Evolutionary conservation across 805 yeast species (phyloP), one percentile per base, ranked within the genome.

Genomic region (Crinitomyces ghanaensis): DNA sequence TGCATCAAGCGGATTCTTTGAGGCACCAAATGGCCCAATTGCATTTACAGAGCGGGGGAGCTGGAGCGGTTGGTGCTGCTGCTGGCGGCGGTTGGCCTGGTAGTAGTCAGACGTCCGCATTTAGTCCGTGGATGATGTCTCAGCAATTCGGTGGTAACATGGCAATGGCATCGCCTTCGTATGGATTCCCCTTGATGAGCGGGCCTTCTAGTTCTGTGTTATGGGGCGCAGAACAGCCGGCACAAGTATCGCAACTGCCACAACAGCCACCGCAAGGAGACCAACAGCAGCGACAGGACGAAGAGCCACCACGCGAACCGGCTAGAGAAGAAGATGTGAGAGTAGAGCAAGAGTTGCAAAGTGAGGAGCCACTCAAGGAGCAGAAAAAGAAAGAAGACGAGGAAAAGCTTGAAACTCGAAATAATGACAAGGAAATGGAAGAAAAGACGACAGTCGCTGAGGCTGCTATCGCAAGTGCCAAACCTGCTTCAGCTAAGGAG

Each of bases 151-250:
- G n/a, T n/a, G n/a, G n/a, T n/a, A n/a, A n/a, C n/a, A n/a, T 7
- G 13, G 27, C 27, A 14, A 59, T 46, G 3, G 50, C 45, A 20
- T 62, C 54, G n/a, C 50, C 57, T 8, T 12, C 17, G 14, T 31
- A 31, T 5, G 7, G 31, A 20, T 28, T 18, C 17, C 31, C n/a
- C 13, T 4, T 5, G 22, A 8, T 14, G 21, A 11, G 12, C n/a
- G n/a, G n/a, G n/a, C n/a, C n/a, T n/a, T n/a, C n/a, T n/a, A n/a
- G n/a, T n/a, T n/a, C n/a, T n/a, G n/a, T n/a, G n/a, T n/a, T n/a
- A n/a, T n/a, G n/a, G n/a, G n/a, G n/a, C n/a, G n/a, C n/a, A n/a
- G n/a, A n/a, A n/a, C n/a, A n/a, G n/a, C n/a, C n/a, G n/a, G n/a
- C n/a, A n/a, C n/a, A n/a, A n/a, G n/a, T n/a, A n/a, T n/a, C n/a